Percentiles rank a stretch among this genome's conserved stretches.
phyloP scores from a whole-genome alignment of 176 grass and related monocot genomes.

The Oryza longistaminata region DNA sequence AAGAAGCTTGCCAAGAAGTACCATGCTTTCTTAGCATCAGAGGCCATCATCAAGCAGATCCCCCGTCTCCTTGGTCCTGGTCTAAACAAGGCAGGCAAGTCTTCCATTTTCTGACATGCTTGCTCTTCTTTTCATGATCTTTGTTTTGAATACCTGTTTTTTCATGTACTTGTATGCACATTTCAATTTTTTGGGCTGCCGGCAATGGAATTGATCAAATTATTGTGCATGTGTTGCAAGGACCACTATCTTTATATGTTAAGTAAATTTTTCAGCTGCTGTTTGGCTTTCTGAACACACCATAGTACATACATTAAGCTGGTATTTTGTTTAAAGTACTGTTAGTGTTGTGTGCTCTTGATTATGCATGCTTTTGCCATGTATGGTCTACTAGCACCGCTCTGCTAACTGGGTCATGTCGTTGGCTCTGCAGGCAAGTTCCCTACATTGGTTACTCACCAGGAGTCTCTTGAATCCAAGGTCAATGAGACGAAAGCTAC shows the following conservation, averaged over 20 bases:
- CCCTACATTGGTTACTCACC: slow-evolving; percentile 81
- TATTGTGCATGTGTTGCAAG: background rate
- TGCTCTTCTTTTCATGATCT: background rate
- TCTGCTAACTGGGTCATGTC: slow-evolving; percentile 8
- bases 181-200: background rate
- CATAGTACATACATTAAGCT: no score
- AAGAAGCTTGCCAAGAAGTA: slow-evolving; percentile 98
- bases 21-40: slow-evolving; percentile 94
- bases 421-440: slow-evolving; percentile 67
- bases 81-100: slow-evolving; percentile 96
- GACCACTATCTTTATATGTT: background rate
- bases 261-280: background rate
- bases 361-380: background rate
- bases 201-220: background rate
- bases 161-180: background rate
- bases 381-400: background rate
- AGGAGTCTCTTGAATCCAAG: slow-evolving; percentile 84
- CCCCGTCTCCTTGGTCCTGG: slow-evolving; percentile 95
- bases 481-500: slow-evolving; percentile 93
- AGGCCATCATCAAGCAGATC: slow-evolving; percentile 96
- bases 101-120: background rate
- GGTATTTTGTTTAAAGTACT: background rate
- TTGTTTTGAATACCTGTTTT: background rate
- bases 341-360: background rate
- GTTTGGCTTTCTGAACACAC: background rate